Percentiles rank a stretch among this genome's conserved stretches.
Evolutionary conservation across 1,284 basidiomycete genomes (phyloP).

Genomic region (Fomitopsis palustris): DNA sequence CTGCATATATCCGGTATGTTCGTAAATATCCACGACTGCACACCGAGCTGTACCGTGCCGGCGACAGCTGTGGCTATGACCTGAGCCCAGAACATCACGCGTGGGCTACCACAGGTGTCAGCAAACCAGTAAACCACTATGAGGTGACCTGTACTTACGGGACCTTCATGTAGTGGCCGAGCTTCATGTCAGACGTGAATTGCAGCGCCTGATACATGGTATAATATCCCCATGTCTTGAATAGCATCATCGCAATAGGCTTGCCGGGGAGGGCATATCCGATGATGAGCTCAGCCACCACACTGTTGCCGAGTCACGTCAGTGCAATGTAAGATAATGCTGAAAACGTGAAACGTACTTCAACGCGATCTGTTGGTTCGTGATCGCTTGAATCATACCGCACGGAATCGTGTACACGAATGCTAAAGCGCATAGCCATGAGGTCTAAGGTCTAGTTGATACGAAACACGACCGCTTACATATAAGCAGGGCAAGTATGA

Average conservation of each 20-base stretch:
- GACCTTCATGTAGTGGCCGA: slow-evolving; percentile 75
- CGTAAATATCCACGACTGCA: slow-evolving; percentile 67
- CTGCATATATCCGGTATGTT: slow-evolving; percentile 52
- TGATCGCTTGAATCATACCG: slow-evolving; percentile 53
- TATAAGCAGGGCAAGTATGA: slow-evolving; percentile 40
- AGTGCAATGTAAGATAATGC: background rate
- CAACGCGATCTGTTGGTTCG: slow-evolving; percentile 47
- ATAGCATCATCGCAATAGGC: slow-evolving; percentile 49
- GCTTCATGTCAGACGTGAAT: slow-evolving; percentile 69
- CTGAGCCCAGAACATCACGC: slow-evolving; percentile 58
- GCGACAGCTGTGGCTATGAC: slow-evolving; percentile 62
- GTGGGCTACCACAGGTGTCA: slow-evolving; percentile 23
- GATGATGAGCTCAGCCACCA: slow-evolving; percentile 48
- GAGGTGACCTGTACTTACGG: slow-evolving; percentile 22
- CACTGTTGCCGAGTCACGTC: slow-evolving; percentile 18
- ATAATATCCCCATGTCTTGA: slow-evolving; percentile 54
- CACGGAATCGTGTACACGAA: slow-evolving; percentile 49
- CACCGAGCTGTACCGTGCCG: slow-evolving; percentile 60
- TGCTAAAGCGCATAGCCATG: slow-evolving; percentile 9
- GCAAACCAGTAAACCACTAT: background rate
- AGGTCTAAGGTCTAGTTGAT: background rate
- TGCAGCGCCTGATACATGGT: slow-evolving; percentile 35
- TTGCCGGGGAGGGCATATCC: slow-evolving; percentile 46
- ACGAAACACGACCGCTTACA: slow-evolving; percentile 16
- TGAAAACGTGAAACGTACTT: slow-evolving; percentile 25